Evolutionary conservation across 805 yeast species (phyloP), one percentile per base, ranked within the genome.

Genomic region (Ogataea methanolica): DNA sequence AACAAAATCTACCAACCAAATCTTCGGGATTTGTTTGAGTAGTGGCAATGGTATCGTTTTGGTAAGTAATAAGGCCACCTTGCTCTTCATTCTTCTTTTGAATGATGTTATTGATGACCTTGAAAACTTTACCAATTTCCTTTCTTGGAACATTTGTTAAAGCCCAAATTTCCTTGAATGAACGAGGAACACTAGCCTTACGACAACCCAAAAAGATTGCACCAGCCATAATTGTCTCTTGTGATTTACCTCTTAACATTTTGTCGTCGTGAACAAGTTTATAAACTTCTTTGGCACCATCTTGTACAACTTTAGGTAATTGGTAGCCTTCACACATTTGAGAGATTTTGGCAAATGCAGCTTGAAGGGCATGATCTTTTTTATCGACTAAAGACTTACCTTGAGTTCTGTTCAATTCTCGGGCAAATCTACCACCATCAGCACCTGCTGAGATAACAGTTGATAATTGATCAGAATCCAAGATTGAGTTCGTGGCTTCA

Each of bases 301-400:
- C 98, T 62, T 90, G 96, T 4, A 94, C 98, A 52, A 94, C 88
- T 61, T 88, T 85, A 11, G 99, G 97, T 45, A 92, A 70, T 64
- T 90, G 94, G 56, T 88, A 94, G 12, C 97, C 97, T 64, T 94
- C 99, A 68, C 98, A 94, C 85, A 94, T 85, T 71, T 89, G 96
- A 2, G 97, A 83, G 36, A 92, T 90, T 66, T 84, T 87, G 16
- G 94, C 83, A 68, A 85, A 94, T 2, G 97, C 97, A 1, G 91
- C 80, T 50, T 90, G 87, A 43, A 92, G 73, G 23, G 89, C 94
- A 54, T 86, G 85, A 61, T 94, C 97, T 65, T 82, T 88, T 66
- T 80, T 84, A 67, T 92, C 98, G 40, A 86, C 90, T 36, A 87
- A 75, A 42, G 90, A 82, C 63, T 81, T 86, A 52, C 86, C 84